phyloP scores from a whole-genome alignment of 1,284 basidiomycete genomes.

The Cystobasidium pallidum region DNA sequence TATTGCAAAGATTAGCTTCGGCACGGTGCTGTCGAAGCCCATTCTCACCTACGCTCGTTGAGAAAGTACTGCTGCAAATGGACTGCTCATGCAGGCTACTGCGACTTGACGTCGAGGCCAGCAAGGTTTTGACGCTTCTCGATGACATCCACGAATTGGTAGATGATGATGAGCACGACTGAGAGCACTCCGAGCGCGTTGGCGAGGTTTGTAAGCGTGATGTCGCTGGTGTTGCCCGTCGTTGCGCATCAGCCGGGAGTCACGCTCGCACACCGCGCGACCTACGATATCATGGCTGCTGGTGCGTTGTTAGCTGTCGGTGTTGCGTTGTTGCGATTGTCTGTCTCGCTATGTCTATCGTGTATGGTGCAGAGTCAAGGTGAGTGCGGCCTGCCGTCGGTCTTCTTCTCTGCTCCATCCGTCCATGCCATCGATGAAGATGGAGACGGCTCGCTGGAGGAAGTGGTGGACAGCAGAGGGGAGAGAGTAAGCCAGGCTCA shows the following conservation, averaged over 20 bases:
- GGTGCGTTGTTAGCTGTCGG: background rate
- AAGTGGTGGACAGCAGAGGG: background rate
- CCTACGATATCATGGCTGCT: constrained; percentile 37
- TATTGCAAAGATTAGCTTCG: too few species aligned
- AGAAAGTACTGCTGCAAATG: too few species aligned
- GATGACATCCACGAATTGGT: constrained; percentile 85
- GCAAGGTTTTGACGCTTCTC: constrained; percentile 57
- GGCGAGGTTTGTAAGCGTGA: constrained; percentile 77
- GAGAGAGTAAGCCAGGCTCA: background rate
- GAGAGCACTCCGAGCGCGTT: constrained; percentile 80
- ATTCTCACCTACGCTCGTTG: too few species aligned
- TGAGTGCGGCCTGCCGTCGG: background rate
- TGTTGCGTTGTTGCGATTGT: background rate
- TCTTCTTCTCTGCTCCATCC: constrained; percentile 1
- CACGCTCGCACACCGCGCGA: background rate
- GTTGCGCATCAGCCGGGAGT: constrained; percentile 5
- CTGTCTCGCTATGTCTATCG: background rate
- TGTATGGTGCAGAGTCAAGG: constrained; percentile 7
- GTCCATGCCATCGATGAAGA: background rate
- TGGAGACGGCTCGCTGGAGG: background rate
- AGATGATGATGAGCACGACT: constrained; percentile 78
- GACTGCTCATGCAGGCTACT: too few species aligned
- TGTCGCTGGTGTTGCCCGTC: constrained; percentile 62
- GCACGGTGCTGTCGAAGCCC: too few species aligned
- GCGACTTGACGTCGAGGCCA: constrained; percentile 23